These are phyloP conservation scores for Periglandula ipomoeae DNA, from an alignment of 2,329 filamentous ascomycete species.

Conservation along the genomic window DNA sequence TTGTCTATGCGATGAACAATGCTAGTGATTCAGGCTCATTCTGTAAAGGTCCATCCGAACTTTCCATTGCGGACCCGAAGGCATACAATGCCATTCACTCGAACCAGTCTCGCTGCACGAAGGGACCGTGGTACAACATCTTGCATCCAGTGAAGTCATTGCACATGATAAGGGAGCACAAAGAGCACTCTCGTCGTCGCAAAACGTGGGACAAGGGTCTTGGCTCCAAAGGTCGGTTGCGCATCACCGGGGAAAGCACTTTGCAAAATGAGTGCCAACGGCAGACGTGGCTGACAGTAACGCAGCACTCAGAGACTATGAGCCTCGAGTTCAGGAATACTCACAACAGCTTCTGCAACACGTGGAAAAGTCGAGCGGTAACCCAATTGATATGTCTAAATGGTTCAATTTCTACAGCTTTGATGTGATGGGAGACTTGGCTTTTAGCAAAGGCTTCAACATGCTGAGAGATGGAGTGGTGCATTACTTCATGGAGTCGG, in stretches of 20 bases:
- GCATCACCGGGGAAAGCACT: too few species aligned
- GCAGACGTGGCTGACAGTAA: too few species aligned
- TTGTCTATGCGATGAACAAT: neutral
- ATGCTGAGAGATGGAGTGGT: constrained; percentile 3
- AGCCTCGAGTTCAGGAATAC: neutral
- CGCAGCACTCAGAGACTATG: neutral
- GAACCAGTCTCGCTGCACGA: neutral
- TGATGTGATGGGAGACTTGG: constrained; percentile 8
- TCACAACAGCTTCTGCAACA: neutral
- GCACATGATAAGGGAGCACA: neutral
- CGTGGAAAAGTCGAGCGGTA: neutral
- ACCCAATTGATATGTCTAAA: constrained; percentile 5
- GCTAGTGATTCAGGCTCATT: neutral
- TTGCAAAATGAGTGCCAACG: neutral
- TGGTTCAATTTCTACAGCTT: constrained; percentile 7
- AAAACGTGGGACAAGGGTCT: constrained; percentile 3
- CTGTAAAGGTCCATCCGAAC: neutral
- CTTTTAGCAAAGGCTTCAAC: constrained; percentile 6
- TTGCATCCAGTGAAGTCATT: neutral
- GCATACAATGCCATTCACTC: neutral
- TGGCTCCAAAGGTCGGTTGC: constrained; percentile 1
- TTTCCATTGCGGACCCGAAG: neutral
- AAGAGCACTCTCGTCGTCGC: constrained; percentile 1
- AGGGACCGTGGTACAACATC: constrained; percentile 1
- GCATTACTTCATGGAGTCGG: neutral